Evolutionary conservation across 148 eudicot species (phyloP), one percentile per base, ranked within the genome.

Genomic region (Camellia granthamiana): DNA sequence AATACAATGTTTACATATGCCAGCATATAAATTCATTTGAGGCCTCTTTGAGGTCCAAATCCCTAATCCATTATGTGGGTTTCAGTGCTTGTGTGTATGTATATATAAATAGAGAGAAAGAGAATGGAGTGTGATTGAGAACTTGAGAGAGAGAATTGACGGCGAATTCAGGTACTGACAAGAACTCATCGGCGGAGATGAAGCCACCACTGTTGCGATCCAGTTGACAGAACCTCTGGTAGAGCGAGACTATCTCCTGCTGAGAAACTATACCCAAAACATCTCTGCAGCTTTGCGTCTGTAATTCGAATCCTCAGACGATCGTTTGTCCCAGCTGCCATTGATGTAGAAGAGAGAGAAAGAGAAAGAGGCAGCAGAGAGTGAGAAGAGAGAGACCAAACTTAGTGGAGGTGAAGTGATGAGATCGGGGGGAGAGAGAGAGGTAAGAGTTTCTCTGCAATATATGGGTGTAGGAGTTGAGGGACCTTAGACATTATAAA

Each of bases 101-200:
- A 74, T 10, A 73, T 2, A 73, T 30, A 3, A 4, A 52, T 2
- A 2, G 52, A 19, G 23, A 30, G 38, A 30, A 30, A 30, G 38
- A 0, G 38, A 30, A 30, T 30, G 38, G 38, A 30, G 38, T 30
- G 60, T 4, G 46, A 63, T 30, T 69, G 4, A 49, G 56, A 43
- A 87, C 92, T 88, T 87, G 90, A 68, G 88, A 81, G 59, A 89
- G 92, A 2, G 92, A 88, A 82, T 89, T 89, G 64, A 89, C 88
- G 7, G 92, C 92, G 61, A 89, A 89, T 85, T 89, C 92, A 7
- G 92, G 92, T 1, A 89, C 92, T 0, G 92, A 83, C 61, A 89
- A 47, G 68, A 89, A 80, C 79, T 89, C 92, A 8, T 89, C 92
- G 51, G 82, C 87, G 6, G 90, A 87, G 41, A 89, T 77, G 59